Percentiles rank a stretch among this genome's conserved stretches.
Evolutionary conservation across 164 flowering plant genomes (phyloP).

Genomic region (Amborella trichopoda): DNA sequence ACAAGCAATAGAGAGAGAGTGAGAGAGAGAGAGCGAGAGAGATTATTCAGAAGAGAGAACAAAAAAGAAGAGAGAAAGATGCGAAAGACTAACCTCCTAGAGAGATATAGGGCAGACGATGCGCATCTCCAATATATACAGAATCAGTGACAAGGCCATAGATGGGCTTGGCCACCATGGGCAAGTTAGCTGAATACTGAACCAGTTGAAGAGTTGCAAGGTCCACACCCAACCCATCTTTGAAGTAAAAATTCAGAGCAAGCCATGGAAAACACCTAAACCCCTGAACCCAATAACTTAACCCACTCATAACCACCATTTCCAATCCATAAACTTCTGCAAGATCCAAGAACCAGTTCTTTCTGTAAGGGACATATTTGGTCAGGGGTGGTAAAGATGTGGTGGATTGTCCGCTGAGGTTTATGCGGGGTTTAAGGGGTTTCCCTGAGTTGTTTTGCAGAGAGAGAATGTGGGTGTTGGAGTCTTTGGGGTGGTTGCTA

Average conservation of each 20-base stretch:
- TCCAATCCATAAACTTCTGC: constrained; percentile 4
- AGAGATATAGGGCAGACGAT: constrained; percentile 74
- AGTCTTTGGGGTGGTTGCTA: too few species aligned
- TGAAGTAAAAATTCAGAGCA: constrained; percentile 76
- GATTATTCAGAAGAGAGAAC: too few species aligned
- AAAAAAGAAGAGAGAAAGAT: too few species aligned
- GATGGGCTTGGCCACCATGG: constrained; percentile 92
- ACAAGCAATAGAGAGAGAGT: too few species aligned
- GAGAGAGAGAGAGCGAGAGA: too few species aligned
- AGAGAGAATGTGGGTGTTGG: too few species aligned
- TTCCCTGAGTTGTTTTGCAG: too few species aligned
- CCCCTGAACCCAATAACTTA: constrained; percentile 94
- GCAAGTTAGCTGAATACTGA: constrained; percentile 58
- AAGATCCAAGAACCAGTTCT: neutral
- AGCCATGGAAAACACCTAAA: constrained; percentile 94
- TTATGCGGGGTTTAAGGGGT: too few species aligned
- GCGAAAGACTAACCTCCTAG: constrained; percentile 68
- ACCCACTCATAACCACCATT: constrained; percentile 59
- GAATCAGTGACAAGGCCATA: constrained; percentile 89
- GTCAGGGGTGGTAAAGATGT: too few species aligned
- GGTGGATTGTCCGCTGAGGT: too few species aligned
- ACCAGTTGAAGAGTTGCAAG: constrained; percentile 82
- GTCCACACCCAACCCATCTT: constrained; percentile 36
- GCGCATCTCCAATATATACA: constrained; percentile 64
- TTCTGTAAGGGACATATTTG: too few species aligned